phyloP scores from a whole-genome alignment of 805 yeast species.

The Yamadazyma sp. region DNA sequence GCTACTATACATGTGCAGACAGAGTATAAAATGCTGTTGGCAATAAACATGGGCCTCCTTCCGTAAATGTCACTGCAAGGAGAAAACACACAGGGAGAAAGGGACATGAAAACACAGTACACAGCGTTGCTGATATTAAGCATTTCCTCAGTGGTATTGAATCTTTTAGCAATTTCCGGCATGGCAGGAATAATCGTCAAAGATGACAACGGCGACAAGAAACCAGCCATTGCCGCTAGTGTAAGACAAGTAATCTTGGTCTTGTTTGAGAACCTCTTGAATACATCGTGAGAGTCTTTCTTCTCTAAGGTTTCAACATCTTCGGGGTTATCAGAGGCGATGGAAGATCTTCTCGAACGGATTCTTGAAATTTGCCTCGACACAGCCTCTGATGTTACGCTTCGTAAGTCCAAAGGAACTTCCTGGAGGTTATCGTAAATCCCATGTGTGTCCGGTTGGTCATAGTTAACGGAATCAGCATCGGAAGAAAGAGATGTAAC shows the following conservation, averaged over 20 bases:
- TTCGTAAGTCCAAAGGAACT: constrained; percentile 20
- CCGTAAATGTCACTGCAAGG: constrained; percentile 59
- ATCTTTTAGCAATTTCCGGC: constrained; percentile 45
- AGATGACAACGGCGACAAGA: constrained; percentile 45
- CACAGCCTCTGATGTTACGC: constrained; percentile 22
- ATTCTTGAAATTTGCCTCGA: constrained; percentile 20
- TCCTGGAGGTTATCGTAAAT: constrained; percentile 6
- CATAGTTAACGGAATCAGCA: constrained; percentile 1
- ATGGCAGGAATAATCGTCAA: constrained; percentile 54
- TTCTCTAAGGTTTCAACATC: constrained; percentile 4
- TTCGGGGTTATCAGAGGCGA: background rate
- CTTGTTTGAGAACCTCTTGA: constrained; percentile 14
- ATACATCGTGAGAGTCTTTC: constrained; percentile 5
- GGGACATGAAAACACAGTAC: constrained; percentile 51
- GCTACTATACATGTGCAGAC: constrained; percentile 35
- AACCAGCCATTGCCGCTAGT: constrained; percentile 28
- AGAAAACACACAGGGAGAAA: constrained; percentile 49
- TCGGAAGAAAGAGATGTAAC: constrained; percentile 9
- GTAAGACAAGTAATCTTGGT: constrained; percentile 18
- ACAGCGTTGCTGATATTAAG: constrained; percentile 52
- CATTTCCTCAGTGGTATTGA: constrained; percentile 46
- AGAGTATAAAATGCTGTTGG: constrained; percentile 34
- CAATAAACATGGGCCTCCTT: constrained; percentile 42
- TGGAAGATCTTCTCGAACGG: constrained; percentile 19
- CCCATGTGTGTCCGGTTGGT: background rate